Evolutionary conservation across 495 filamentous ascomycete species (phyloP).

Genomic region (Chaetomium tenue): DNA sequence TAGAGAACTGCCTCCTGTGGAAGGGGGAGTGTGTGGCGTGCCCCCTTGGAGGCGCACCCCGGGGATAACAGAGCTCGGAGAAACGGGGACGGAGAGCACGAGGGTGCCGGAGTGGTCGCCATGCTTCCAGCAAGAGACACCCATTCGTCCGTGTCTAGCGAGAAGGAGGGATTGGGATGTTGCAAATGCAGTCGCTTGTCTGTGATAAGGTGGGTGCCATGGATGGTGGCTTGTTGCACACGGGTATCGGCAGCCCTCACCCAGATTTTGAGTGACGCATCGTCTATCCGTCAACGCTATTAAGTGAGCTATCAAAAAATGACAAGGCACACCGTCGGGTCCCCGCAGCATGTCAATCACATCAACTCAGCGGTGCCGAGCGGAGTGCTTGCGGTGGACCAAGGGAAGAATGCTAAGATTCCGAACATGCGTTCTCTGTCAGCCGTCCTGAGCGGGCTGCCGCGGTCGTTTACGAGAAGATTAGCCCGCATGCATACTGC

Average conservation of each 20-base stretch:
- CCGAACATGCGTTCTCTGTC: background rate
- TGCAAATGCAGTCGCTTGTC: background rate
- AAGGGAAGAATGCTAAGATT: too few relatives aligned
- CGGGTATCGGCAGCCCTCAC: constrained; percentile 12
- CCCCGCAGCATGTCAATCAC: constrained; percentile 1
- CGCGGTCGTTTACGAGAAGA: background rate
- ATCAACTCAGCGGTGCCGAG: background rate
- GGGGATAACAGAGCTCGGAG: too few relatives aligned
- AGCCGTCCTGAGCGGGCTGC: background rate
- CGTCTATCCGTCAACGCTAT: background rate
- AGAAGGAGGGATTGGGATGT: background rate
- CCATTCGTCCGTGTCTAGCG: background rate
- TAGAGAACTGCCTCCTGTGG: too few relatives aligned
- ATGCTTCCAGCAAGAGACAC: background rate
- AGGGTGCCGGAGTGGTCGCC: too few relatives aligned
- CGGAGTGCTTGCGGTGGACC: too few relatives aligned
- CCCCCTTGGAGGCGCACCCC: too few relatives aligned
- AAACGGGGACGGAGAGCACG: too few relatives aligned
- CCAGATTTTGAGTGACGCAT: background rate
- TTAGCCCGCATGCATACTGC: background rate
- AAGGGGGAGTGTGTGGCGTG: too few relatives aligned
- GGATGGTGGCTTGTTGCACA: constrained; percentile 2
- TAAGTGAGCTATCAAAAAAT: background rate
- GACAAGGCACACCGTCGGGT: background rate
- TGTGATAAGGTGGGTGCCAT: background rate